Percentiles rank a stretch among this genome's conserved stretches.
Evolutionary conservation across 129 eudicot genomes (phyloP).

Genomic region (Lactuca saligna): DNA sequence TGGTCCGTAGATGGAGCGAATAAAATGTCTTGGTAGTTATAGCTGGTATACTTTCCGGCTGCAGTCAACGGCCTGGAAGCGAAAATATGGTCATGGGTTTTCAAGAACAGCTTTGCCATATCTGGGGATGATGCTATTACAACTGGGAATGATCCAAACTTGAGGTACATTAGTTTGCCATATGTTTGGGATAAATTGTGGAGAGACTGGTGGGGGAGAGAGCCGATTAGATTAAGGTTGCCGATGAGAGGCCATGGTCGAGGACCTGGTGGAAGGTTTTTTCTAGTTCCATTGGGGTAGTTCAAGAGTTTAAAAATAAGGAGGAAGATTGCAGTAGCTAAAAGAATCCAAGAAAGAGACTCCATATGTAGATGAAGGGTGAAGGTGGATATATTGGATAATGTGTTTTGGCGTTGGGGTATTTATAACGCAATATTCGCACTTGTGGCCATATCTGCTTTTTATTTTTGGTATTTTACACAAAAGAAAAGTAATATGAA

Average conservation of each 20-base stretch:
- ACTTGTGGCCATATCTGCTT: too few species aligned
- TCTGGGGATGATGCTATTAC: conserved; percentile 43
- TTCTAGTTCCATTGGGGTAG: not conserved
- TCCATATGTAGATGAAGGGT: too few species aligned
- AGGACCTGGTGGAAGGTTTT: conserved; percentile 49
- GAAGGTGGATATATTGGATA: too few species aligned
- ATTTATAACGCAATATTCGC: too few species aligned
- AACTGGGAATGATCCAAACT: conserved; percentile 28
- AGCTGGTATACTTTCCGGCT: conserved; percentile 39
- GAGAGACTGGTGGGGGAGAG: conserved; percentile 51
- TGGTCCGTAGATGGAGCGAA: conserved; percentile 56
- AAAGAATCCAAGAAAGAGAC: conserved; percentile 19
- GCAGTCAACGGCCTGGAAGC: conserved; percentile 42
- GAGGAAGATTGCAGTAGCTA: conserved; percentile 25
- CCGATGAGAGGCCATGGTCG: conserved; percentile 61
- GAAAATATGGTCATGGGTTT: conserved; percentile 28
- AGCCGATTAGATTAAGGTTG: conserved; percentile 47
- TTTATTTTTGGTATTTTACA: too few species aligned
- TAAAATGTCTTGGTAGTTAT: conserved; percentile 33
- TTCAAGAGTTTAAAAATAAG: conserved; percentile 20
- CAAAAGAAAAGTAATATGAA: too few species aligned
- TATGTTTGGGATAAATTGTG: conserved; percentile 47
- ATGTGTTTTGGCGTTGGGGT: too few species aligned
- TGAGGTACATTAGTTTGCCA: conserved; percentile 39
- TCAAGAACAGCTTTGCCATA: conserved; percentile 40